Percentiles rank a stretch among this genome's conserved stretches.
These are phyloP conservation scores for Pseudocercospora macadamiae DNA, from an alignment of 2,329 filamentous ascomycete species.

Conservation along the genomic window DNA sequence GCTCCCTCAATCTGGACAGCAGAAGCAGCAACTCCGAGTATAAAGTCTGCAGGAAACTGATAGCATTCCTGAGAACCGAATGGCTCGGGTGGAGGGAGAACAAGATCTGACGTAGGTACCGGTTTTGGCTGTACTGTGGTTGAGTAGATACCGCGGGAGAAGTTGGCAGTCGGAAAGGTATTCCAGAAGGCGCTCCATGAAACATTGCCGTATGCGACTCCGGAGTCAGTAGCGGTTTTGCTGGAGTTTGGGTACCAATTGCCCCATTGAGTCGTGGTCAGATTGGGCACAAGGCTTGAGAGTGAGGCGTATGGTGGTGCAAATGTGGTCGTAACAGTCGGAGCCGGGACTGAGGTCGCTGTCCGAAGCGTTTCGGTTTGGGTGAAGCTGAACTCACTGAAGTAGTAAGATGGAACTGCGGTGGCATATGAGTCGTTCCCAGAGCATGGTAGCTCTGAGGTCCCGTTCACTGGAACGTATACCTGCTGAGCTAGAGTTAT, in stretches of 20 bases:
- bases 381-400: background rate
- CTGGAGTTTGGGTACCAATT: background rate
- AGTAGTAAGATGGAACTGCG: background rate
- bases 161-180: constrained; percentile 13
- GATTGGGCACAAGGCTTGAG: background rate
- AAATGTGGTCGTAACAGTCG: background rate
- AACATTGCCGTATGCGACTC: constrained; percentile 8
- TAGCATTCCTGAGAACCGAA: constrained; percentile 38
- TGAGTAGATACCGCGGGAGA: constrained; percentile 18
- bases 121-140: constrained; percentile 38
- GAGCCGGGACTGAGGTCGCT: background rate
- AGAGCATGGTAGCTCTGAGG: background rate
- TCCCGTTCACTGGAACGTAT: background rate
- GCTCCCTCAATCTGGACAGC: constrained; percentile 39
- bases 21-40: constrained; percentile 37
- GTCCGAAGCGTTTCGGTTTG: background rate
- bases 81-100: constrained; percentile 39
- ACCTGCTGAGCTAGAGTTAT: background rate
- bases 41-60: constrained; percentile 35
- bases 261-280: background rate
- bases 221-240: background rate
- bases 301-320: background rate
- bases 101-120: constrained; percentile 38
- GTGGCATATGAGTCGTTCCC: background rate
- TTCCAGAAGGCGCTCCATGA: constrained; percentile 6